Evolutionary conservation across 176 grass and related monocot genomes (phyloP), one percentile per base, ranked within the genome.

Genomic region (Oryza rufipogon): DNA sequence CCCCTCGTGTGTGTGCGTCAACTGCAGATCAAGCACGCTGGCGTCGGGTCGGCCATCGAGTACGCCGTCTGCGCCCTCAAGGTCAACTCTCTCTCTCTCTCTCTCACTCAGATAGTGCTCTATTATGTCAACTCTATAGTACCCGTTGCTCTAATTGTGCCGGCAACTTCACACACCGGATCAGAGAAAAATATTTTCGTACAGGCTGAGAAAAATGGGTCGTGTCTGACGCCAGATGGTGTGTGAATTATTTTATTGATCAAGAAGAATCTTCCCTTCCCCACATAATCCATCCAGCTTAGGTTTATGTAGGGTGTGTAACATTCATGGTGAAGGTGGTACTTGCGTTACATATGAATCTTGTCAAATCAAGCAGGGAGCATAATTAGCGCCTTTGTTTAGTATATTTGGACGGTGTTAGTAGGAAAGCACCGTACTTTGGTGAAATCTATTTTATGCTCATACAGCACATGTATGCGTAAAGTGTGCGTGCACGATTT

Each of bases 31-130:
- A 80, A 47, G 66, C 92, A 93, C 87, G 2, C 83, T 11, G 93
- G 93, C 64, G 58, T 67, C 20, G 96, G 96, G 16, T 91, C 96
- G 0, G 93, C 91, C 65, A 90, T 98, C 38, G 96, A 98, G 77
- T 98, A 98, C 45, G 96, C 96, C 15, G 91, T 98, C 23, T 64
- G 83, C 12, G 85, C 91, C 32, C 96, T 98, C 38, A 90, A 98
- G 89, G 96, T 95, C 71, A 75, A 39, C 75, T 80, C 33, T 48
- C 68, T 81, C 56, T 19, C 52, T 80, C 33, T 48, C 68, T 81
- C 66, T 19, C 52, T 20, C 25, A 17, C 41, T 76, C 42, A 7
- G 39, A 13, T 20, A 63, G 69, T 82, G 69, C 52, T 82, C 51
- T 10, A 22, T 61, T 10, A 61, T 61, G 19, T 61, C 56, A 61